Conservation (phyloP, 164 flowering plant species). For the Echeveria elegans region DNA sequence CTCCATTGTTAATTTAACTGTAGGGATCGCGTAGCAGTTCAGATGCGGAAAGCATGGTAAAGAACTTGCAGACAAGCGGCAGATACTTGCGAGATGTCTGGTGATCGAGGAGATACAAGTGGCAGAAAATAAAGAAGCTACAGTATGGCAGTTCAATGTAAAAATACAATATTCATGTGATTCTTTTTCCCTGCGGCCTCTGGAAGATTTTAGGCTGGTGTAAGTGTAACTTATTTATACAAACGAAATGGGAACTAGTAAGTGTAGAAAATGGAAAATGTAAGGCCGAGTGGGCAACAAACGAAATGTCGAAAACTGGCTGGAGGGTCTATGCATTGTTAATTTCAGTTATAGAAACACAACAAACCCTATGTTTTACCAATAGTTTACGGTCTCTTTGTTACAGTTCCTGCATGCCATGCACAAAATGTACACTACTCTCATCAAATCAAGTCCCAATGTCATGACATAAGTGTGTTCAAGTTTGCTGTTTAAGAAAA, state of each 20-base stretch:
- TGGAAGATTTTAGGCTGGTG: background rate
- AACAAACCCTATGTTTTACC: no score
- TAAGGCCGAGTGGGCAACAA: no score
- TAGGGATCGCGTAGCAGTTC: constrained; percentile 48
- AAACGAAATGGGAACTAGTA: background rate
- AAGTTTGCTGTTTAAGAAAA: no score
- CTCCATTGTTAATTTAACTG: background rate
- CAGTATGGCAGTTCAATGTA: background rate
- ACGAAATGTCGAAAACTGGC: no score
- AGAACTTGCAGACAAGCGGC: constrained; percentile 61
- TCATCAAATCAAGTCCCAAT: no score
- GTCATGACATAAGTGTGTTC: no score
- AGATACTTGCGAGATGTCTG: constrained; percentile 72
- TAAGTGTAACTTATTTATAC: background rate
- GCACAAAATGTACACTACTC: no score
- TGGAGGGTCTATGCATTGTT: no score
- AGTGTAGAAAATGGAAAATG: background rate
- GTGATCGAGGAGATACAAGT: constrained; percentile 23
- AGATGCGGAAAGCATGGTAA: constrained; percentile 53
- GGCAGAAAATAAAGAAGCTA: background rate
- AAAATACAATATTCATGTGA: background rate
- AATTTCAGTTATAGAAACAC: no score
- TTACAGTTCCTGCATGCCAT: no score
- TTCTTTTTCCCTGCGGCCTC: background rate
- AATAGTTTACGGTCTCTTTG: no score